phyloP scores from a whole-genome alignment of 306 rosid genomes.

The Fagus sylvatica region DNA sequence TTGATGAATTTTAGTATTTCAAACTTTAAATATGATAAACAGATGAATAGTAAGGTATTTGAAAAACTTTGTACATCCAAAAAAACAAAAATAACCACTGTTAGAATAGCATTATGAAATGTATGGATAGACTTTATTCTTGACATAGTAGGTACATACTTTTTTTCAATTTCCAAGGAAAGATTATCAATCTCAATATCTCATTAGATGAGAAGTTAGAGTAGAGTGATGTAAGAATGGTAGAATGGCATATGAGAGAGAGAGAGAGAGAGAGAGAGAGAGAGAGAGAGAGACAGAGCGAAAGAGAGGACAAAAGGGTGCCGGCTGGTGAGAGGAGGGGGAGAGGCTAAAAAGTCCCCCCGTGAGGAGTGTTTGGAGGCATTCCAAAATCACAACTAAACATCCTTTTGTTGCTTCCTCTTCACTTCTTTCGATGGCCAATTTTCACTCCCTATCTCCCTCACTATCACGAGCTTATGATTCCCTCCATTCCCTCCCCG shows the following conservation, averaged over 20 bases:
- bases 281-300: constrained; percentile 51
- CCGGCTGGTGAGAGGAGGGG: constrained; percentile 19
- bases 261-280: constrained; percentile 48
- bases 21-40: constrained; percentile 15
- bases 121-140: background rate
- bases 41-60: background rate
- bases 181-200: constrained; percentile 16
- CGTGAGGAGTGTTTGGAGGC: constrained; percentile 99
- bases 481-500: constrained; percentile 24
- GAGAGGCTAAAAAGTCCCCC: constrained; percentile 54
- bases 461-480: constrained; percentile 65
- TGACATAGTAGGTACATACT: background rate
- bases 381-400: constrained; percentile 65
- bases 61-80: too few species aligned
- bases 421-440: constrained; percentile 85
- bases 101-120: background rate
- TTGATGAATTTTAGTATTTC: constrained; percentile 11
- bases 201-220: constrained; percentile 16
- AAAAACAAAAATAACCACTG: background rate
- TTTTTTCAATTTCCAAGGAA: constrained; percentile 25
- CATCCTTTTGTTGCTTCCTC: constrained; percentile 68
- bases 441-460: constrained; percentile 33
- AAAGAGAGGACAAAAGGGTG: constrained; percentile 29
- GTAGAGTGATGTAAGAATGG: constrained; percentile 28
- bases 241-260: constrained; percentile 58